These are phyloP conservation scores for Falciphora oryzae DNA, from an alignment of 2,329 filamentous ascomycete species.

Conservation along the genomic window DNA sequence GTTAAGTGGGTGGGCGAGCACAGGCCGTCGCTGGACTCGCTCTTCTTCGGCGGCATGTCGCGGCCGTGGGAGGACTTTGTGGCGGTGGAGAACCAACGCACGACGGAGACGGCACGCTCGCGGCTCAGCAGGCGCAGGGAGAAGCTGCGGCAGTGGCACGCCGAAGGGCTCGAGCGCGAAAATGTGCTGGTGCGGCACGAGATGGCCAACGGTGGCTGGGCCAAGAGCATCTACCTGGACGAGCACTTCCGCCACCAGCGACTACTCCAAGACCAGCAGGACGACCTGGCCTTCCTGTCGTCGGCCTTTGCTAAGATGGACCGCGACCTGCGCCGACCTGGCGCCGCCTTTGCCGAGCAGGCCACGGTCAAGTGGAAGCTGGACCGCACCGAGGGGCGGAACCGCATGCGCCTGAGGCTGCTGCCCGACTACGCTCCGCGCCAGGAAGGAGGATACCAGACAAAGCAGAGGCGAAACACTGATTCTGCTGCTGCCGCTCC, in stretches of 20 bases:
- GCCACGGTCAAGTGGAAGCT: slow-evolving; percentile 75
- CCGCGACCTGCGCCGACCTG: slow-evolving; percentile 69
- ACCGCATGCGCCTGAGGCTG: slow-evolving; percentile 86
- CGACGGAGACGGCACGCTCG: slow-evolving; percentile 65
- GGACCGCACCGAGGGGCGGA: slow-evolving; percentile 90
- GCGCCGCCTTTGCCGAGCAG: slow-evolving; percentile 69
- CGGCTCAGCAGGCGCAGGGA: slow-evolving; percentile 74
- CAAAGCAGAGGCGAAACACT: slow-evolving; percentile 48
- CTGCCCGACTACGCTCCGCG: slow-evolving; percentile 65
- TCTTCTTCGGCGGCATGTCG: slow-evolving; percentile 78
- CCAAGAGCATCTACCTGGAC: slow-evolving; percentile 88
- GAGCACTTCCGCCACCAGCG: slow-evolving; percentile 91
- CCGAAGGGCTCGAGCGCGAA: slow-evolving; percentile 61
- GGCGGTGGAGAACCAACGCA: slow-evolving; percentile 70
- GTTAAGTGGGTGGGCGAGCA: slow-evolving; percentile 83
- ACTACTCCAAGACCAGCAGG: slow-evolving; percentile 85
- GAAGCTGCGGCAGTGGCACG: slow-evolving; percentile 72
- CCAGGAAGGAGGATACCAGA: slow-evolving; percentile 62
- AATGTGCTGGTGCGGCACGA: slow-evolving; percentile 77
- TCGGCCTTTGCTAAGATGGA: slow-evolving; percentile 75
- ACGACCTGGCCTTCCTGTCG: slow-evolving; percentile 73
- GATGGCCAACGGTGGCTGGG: slow-evolving; percentile 82
- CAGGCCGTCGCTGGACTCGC: slow-evolving; percentile 66
- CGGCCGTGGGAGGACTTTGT: slow-evolving; percentile 88
- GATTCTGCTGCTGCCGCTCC: background rate